Conservation (phyloP, 805 yeast genomes). For the Lipomyces japonicus region DNA sequence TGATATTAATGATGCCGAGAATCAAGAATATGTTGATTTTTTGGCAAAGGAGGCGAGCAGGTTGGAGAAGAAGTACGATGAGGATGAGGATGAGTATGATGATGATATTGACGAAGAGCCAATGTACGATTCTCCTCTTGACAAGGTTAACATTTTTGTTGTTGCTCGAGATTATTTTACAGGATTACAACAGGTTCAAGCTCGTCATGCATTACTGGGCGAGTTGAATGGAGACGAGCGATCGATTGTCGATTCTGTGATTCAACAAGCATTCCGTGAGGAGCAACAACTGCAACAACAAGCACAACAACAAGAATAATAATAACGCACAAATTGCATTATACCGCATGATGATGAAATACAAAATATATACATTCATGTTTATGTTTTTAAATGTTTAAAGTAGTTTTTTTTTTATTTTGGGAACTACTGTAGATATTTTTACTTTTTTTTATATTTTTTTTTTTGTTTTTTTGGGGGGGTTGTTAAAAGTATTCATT, state of each 20-base stretch:
- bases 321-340: too few relatives aligned
- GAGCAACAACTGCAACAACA: conserved; percentile 5
- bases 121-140: conserved; percentile 72
- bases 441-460: too few relatives aligned
- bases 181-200: conserved; percentile 17
- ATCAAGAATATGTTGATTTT: conserved; percentile 20
- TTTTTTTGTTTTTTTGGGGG: too few relatives aligned
- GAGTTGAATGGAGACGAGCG: conserved; percentile 13
- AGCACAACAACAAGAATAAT: background rate
- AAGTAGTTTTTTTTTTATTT: too few relatives aligned
- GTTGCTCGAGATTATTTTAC: conserved; percentile 56
- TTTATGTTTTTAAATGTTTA: too few relatives aligned
- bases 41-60: conserved; percentile 20
- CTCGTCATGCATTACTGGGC: conserved; percentile 14
- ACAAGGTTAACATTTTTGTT: conserved; percentile 65
- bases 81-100: conserved; percentile 31
- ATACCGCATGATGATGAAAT: too few relatives aligned
- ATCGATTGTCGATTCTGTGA: conserved; percentile 6
- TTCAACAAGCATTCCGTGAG: conserved; percentile 24
- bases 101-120: conserved; percentile 70
- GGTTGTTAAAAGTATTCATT: too few relatives aligned
- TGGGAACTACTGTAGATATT: background rate
- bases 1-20: conserved; percentile 36
- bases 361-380: background rate
- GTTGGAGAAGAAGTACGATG: conserved; percentile 1